phyloP scores from a whole-genome alignment of 2,329 filamentous ascomycete genomes.

The Pseudogymnoascus sp. region DNA sequence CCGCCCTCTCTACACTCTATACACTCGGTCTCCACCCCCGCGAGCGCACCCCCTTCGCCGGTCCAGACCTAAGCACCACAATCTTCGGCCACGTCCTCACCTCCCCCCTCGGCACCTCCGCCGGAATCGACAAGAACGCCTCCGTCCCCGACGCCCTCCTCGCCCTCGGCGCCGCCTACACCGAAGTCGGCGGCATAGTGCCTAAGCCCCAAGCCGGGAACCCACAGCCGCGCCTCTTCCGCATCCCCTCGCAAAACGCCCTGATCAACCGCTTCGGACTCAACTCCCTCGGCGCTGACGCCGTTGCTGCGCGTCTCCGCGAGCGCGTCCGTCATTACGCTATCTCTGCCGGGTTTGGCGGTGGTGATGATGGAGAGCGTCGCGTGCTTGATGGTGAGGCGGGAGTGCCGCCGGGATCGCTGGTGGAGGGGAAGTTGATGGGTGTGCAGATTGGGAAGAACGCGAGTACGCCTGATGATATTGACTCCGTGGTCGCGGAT shows the following conservation, averaged over 20 bases:
- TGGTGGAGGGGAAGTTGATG: constrained; percentile 66
- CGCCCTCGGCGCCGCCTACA: constrained; percentile 72
- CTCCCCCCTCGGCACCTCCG: constrained; percentile 92
- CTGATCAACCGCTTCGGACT: constrained; percentile 95
- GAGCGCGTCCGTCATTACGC: constrained; percentile 73
- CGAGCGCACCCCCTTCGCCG: constrained; percentile 52
- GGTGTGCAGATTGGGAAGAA: constrained; percentile 96
- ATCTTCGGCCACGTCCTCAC: constrained; percentile 70
- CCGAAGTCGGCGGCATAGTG: constrained; percentile 88
- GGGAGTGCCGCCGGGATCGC: constrained; percentile 71
- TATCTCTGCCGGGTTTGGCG: constrained; percentile 55
- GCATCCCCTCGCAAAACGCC: constrained; percentile 72
- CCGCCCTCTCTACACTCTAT: constrained; percentile 63
- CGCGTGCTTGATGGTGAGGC: constrained; percentile 70
- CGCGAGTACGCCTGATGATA: constrained; percentile 83
- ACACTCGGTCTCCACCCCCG: constrained; percentile 68
- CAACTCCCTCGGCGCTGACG: constrained; percentile 83
- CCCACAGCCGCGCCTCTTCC: constrained; percentile 77
- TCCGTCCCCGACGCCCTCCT: constrained; percentile 81
- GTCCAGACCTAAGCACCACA: constrained; percentile 33
- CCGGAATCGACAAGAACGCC: constrained; percentile 88
- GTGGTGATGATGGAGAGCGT: constrained; percentile 53
- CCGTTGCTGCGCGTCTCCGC: constrained; percentile 70
- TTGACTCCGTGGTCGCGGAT: constrained; percentile 66
- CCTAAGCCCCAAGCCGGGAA: constrained; percentile 84